Evolutionary conservation across 2,329 filamentous ascomycete genomes (phyloP).

Genomic region (Fusarium pseudocircinatum): DNA sequence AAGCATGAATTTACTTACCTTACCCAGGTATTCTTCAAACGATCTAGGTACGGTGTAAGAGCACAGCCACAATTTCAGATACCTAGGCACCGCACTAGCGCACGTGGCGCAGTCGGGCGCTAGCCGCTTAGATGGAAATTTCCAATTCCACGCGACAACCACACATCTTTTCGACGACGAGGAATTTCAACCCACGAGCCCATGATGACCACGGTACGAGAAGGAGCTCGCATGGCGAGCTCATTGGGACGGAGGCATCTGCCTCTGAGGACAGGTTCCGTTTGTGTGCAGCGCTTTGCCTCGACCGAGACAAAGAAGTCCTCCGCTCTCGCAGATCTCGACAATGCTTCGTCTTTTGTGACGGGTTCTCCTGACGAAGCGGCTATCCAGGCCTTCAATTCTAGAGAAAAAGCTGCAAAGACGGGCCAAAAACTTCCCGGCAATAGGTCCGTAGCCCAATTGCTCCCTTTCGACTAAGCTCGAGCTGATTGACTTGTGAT

Average conservation of each 20-base stretch:
- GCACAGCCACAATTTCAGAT: conserved; percentile 19
- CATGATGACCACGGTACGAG: conserved; percentile 55
- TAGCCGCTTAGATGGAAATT: conserved; percentile 47
- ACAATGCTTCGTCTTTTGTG: conserved; percentile 60
- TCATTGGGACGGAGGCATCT: conserved; percentile 45
- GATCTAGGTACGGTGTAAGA: not conserved
- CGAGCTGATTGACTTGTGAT: conserved; percentile 17
- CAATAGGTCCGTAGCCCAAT: conserved; percentile 53
- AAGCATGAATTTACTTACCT: not conserved
- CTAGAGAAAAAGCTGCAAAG: conserved; percentile 48
- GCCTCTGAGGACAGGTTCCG: conserved; percentile 34
- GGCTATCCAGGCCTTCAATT: conserved; percentile 53
- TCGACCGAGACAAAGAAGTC: conserved; percentile 56
- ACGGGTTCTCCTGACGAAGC: conserved; percentile 53
- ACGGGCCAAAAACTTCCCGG: conserved; percentile 56
- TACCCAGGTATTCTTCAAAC: not conserved
- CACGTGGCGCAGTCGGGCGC: conserved; percentile 35
- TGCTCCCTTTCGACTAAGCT: not conserved
- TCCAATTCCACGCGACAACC: conserved; percentile 42
- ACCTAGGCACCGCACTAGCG: too few relatives aligned
- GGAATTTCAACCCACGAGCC: conserved; percentile 12
- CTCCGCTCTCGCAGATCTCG: conserved; percentile 58
- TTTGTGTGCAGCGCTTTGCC: conserved; percentile 53
- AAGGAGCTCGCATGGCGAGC: conserved; percentile 51
- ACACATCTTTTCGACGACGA: conserved; percentile 38